Percentiles rank a stretch among this genome's conserved stretches.
Conservation (phyloP, 345 rosid genomes). For the Moricandia arvensis region DNA sequence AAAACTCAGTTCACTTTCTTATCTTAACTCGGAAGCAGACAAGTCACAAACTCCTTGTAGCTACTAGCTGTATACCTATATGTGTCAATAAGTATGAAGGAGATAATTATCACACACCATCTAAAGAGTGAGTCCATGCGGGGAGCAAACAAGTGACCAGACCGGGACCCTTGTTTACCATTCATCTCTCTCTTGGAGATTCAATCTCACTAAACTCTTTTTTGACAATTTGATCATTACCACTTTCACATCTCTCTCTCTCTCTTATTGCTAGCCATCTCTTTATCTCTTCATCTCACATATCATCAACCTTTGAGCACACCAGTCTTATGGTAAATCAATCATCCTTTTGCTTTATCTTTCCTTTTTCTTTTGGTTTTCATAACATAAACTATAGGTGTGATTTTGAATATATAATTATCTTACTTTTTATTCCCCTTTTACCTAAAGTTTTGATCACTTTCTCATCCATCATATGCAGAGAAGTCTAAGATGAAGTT, state of each 20-base stretch:
- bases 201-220: no score
- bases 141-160: constrained; percentile 41
- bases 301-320: no score
- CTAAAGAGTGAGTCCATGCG: constrained; percentile 25
- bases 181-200: neutral
- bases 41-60: constrained; percentile 8
- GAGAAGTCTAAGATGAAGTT: constrained; percentile 67
- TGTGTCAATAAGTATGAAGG: neutral
- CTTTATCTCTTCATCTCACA: neutral
- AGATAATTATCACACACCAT: constrained; percentile 21
- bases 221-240: no score
- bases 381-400: no score
- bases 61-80: neutral
- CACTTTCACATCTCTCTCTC: no score
- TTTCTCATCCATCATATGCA: constrained; percentile 17
- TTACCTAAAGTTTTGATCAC: no score
- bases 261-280: no score
- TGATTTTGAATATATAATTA: constrained; percentile 11
- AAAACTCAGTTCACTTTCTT: neutral
- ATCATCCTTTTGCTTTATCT: no score
- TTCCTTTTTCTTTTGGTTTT: no score
- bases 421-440: neutral
- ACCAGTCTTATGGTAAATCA: no score
- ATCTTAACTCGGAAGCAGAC: neutral
- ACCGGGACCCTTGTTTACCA: constrained; percentile 42